Evolutionary conservation across 1,139 yeast species (phyloP), one percentile per base, ranked within the genome.

Genomic region (Taphrina sp.): DNA sequence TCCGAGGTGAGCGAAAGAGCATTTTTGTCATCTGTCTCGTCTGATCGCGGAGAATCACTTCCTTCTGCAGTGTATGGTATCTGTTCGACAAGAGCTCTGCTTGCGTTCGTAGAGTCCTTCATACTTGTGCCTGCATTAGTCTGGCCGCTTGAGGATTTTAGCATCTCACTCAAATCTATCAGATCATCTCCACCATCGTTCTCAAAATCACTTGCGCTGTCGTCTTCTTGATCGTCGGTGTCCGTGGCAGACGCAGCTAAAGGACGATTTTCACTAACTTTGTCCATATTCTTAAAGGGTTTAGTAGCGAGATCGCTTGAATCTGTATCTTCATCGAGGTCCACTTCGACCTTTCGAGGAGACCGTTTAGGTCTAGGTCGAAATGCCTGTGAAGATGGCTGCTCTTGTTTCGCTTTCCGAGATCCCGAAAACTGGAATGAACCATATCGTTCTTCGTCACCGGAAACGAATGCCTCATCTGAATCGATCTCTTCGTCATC

Each of bases 131-230:
- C 83, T n/a, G n/a, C n/a, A n/a, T n/a, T n/a, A n/a, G n/a, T n/a
- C n/a, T n/a, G n/a, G n/a, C n/a, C n/a, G n/a, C n/a, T n/a, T n/a
- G n/a, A n/a, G n/a, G n/a, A n/a, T n/a, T n/a, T n/a, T 90, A 65
- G 83, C 90, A 66, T 84, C 90, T 46, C 74, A 76, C 56, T 76
- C 71, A 33, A 63, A 70, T 23, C 72, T 73, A 26, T 67, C 65
- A 26, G 49, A 17, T 52, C 51, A 8, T 42, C 42, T n/a, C 49
- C 56, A 3, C 4, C 37, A 16, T 49, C 54, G n/a, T 39, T 41
- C 19, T 49, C 54, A 24, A 49, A 49, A 19, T 49, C 54, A 14
- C 46, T 39, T 3, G 54, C 54, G 14, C 46, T 16, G 3, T 31
- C 69, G n/a, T 62, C 64, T 17, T 64, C 71, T 3, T 61, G 59